Evolutionary conservation across 495 filamentous ascomycete species (phyloP).

Genomic region (Neurospora sp.): DNA sequence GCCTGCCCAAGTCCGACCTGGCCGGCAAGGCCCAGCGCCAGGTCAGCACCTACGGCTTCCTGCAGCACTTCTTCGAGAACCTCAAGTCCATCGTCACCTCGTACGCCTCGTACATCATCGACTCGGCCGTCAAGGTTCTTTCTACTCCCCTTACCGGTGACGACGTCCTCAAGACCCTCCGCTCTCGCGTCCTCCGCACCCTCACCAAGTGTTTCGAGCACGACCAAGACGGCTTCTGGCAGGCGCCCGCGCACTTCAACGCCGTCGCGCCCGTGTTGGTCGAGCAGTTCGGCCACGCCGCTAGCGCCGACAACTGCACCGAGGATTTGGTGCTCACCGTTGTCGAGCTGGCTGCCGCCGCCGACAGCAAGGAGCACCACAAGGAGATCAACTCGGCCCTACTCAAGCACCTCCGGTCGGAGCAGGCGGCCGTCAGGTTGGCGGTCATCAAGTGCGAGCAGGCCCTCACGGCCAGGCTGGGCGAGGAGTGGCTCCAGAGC

Average conservation of each 20-base stretch:
- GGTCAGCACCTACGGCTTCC: constrained; percentile 67
- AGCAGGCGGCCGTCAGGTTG: constrained; percentile 53
- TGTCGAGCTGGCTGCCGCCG: constrained; percentile 67
- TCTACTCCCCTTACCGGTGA: constrained; percentile 26
- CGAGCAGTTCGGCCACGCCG: constrained; percentile 52
- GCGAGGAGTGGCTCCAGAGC: constrained; percentile 84
- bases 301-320: constrained; percentile 26
- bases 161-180: constrained; percentile 45
- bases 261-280: constrained; percentile 58
- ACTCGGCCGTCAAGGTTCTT: constrained; percentile 58
- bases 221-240: constrained; percentile 78
- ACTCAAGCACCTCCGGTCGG: constrained; percentile 65
- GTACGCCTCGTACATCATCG: constrained; percentile 78
- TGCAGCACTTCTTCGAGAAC: constrained; percentile 64
- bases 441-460: constrained; percentile 73
- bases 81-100: constrained; percentile 90
- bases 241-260: constrained; percentile 74
- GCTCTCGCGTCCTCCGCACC: constrained; percentile 53
- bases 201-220: constrained; percentile 66
- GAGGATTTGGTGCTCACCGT: constrained; percentile 44
- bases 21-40: constrained; percentile 44
- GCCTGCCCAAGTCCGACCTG: constrained; percentile 49
- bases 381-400: constrained; percentile 72
- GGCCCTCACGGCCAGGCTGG: constrained; percentile 62
- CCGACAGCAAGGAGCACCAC: constrained; percentile 75